phyloP scores from a whole-genome alignment of 371 early-diverging fungal species.

The Lichtheimia corymbifera region DNA sequence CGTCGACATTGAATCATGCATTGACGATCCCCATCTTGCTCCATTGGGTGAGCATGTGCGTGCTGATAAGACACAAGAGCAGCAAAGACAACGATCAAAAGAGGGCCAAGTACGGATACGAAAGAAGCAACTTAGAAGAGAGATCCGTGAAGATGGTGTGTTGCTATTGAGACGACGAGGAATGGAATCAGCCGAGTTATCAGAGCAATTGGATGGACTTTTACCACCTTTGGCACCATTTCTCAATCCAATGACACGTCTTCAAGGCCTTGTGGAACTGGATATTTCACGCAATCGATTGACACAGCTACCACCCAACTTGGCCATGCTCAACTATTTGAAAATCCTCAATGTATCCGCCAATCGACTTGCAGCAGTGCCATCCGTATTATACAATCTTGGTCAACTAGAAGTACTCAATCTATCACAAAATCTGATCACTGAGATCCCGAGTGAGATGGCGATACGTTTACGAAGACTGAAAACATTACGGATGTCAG shows the following conservation, averaged over 20 bases:
- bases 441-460: conserved; percentile 45
- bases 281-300: conserved; percentile 63
- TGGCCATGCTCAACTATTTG: conserved; percentile 45
- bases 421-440: conserved; percentile 55
- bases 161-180: conserved; percentile 53
- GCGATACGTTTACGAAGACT: conserved; percentile 44
- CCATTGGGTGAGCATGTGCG: conserved; percentile 56
- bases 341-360: conserved; percentile 54
- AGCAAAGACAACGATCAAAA: neutral
- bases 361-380: conserved; percentile 55
- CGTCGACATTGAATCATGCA: conserved; percentile 63
- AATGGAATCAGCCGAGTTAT: conserved; percentile 41
- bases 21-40: conserved; percentile 60
- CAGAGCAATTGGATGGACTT: conserved; percentile 33
- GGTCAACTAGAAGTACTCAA: conserved; percentile 53
- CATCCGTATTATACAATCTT: conserved; percentile 48
- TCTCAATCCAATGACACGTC: conserved; percentile 10
- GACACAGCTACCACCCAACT: conserved; percentile 39
- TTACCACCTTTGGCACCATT: conserved; percentile 45
- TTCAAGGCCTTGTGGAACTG: conserved; percentile 50
- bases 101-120: conserved; percentile 24
- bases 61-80: neutral
- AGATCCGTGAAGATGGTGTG: conserved; percentile 23
- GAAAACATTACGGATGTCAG: conserved; percentile 49
- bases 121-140: conserved; percentile 11